A percentile compares a stretch with the other conserved stretches of the same genome.
These are phyloP conservation scores for Alternaria panax DNA, from an alignment of 2,329 filamentous ascomycete genomes.

Conservation along the genomic window DNA sequence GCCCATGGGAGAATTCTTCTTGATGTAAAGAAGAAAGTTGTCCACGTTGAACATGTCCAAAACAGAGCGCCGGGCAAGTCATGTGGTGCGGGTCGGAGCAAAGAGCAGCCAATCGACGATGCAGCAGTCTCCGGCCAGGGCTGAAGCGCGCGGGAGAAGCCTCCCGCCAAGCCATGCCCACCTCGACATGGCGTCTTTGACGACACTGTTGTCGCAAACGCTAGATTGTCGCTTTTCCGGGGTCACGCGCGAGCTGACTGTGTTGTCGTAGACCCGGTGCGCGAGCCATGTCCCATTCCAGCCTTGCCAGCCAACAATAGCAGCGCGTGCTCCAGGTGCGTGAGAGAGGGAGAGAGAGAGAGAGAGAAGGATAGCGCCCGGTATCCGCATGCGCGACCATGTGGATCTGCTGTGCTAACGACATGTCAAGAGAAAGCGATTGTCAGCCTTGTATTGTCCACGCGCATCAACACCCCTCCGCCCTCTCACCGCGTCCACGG, in stretches of 20 bases:
- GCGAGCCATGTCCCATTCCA: slow-evolving; percentile 41
- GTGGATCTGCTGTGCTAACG: slow-evolving; percentile 15
- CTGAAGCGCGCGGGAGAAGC: slow-evolving; percentile 12
- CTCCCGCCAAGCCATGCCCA: slow-evolving; percentile 16
- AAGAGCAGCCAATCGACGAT: slow-evolving; percentile 9
- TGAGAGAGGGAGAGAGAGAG: slow-evolving; percentile 27
- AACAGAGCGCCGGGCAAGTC: neutral
- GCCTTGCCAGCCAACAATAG: slow-evolving; percentile 29
- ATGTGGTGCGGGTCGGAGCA: slow-evolving; percentile 5
- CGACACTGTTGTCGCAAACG: slow-evolving; percentile 10
- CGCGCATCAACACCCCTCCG: neutral
- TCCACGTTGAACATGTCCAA: neutral
- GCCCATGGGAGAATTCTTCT: neutral
- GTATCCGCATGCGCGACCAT: slow-evolving; percentile 8
- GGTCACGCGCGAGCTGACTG: neutral
- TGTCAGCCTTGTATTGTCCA: neutral
- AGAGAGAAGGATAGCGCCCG: slow-evolving; percentile 22
- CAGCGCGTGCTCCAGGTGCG: slow-evolving; percentile 13
- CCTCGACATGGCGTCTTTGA: slow-evolving; percentile 7
- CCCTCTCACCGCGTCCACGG: slow-evolving; percentile 8
- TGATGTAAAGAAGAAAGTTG: neutral
- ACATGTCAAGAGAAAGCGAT: slow-evolving; percentile 1
- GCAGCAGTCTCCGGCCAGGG: slow-evolving; percentile 3
- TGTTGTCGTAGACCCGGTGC: slow-evolving; percentile 2
- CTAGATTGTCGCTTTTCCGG: neutral